phyloP scores from a whole-genome alignment of 2,329 filamentous ascomycete species.

The Thermochaetoides dissita region DNA sequence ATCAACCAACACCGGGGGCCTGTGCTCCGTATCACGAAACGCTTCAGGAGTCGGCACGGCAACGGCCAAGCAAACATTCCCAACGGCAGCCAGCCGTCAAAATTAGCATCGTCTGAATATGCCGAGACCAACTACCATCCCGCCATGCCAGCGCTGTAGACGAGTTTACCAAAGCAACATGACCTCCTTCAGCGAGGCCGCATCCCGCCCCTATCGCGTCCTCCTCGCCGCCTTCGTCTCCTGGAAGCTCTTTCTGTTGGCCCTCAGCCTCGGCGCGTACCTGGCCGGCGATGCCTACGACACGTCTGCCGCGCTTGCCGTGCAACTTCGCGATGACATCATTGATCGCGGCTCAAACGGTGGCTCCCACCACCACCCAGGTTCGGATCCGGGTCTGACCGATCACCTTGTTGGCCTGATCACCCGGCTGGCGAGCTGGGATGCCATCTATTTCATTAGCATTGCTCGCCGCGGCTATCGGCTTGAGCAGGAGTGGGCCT shows the following conservation, averaged over 20 bases:
- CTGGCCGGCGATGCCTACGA: conserved; percentile 54
- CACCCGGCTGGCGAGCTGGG: conserved; percentile 59
- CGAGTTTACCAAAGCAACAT: no score
- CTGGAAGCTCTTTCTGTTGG: conserved; percentile 57
- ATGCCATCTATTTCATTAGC: conserved; percentile 63
- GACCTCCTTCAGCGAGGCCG: background rate
- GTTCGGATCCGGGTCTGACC: no score
- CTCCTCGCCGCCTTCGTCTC: conserved; percentile 33
- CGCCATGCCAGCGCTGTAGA: conserved; percentile 1
- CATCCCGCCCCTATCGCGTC: conserved; percentile 12
- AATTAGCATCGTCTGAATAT: no score
- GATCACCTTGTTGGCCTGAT: conserved; percentile 22
- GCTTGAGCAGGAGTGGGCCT: conserved; percentile 79
- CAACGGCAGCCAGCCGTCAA: no score
- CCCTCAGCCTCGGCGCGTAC: conserved; percentile 38
- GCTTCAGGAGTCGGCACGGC: no score
- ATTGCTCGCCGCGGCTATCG: conserved; percentile 48
- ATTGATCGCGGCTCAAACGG: conserved; percentile 9
- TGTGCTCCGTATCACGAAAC: no score
- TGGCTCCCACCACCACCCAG: background rate
- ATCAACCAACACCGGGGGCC: no score
- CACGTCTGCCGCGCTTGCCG: conserved; percentile 50
- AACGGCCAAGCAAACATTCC: no score
- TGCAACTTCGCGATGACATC: conserved; percentile 18
- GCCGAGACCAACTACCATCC: no score